A percentile compares a stretch with the other conserved stretches of the same genome.
Evolutionary conservation across 805 yeast species (phyloP).

Genomic region (Yarrowia keelungensis): DNA sequence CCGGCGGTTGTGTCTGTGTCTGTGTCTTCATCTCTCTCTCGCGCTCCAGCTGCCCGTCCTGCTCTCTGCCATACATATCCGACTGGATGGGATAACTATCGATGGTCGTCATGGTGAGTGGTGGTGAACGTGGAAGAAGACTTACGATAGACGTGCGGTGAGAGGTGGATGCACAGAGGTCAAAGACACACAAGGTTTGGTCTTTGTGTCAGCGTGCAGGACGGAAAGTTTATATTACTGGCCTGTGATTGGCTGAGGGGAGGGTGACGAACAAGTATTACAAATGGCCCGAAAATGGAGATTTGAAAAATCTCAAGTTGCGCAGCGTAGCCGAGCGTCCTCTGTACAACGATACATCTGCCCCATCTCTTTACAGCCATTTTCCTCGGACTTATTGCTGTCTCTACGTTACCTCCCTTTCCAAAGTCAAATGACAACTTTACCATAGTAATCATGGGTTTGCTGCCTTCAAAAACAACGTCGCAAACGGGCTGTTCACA

Average conservation of each 20-base stretch:
- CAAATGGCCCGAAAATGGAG: too few relatives aligned
- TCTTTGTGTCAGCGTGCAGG: slow-evolving; percentile 36
- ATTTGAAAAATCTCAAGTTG: too few relatives aligned
- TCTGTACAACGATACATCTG: too few relatives aligned
- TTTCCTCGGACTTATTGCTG: slow-evolving; percentile 13
- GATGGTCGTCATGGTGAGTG: slow-evolving; percentile 21
- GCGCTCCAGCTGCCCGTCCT: too few relatives aligned
- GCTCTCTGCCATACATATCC: background rate
- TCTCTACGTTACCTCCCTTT: background rate
- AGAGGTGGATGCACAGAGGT: slow-evolving; percentile 15
- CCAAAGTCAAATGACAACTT: slow-evolving; percentile 11
- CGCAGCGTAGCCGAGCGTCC: too few relatives aligned
- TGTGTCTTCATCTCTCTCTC: background rate
- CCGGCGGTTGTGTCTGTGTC: background rate
- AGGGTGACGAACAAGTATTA: too few relatives aligned
- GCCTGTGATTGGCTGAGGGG: background rate
- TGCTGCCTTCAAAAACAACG: too few relatives aligned
- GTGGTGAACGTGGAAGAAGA: slow-evolving; percentile 14
- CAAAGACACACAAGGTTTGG: background rate
- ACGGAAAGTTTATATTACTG: background rate
- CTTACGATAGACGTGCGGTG: slow-evolving; percentile 31
- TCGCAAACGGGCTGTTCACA: too few relatives aligned
- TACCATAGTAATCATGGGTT: slow-evolving; percentile 1
- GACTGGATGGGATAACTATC: slow-evolving; percentile 12
- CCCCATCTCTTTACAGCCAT: too few relatives aligned